Evolutionary conservation across 306 rosid species (phyloP).

Genomic region (Fragaria vesca): DNA sequence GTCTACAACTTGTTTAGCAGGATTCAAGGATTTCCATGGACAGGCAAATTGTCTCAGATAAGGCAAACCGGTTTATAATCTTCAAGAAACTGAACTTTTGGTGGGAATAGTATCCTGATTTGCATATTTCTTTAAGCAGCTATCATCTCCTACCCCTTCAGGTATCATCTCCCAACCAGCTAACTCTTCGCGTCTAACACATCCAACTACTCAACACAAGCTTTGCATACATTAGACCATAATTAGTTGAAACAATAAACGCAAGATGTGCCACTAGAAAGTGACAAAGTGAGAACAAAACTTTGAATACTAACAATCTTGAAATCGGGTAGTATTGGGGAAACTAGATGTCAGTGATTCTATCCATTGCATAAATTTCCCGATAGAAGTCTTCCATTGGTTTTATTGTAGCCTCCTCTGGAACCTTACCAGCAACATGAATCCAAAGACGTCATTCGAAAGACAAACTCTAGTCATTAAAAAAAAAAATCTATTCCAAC

Average conservation of each 20-base stretch:
- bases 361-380: conserved; percentile 62
- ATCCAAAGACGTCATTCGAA: too few species aligned
- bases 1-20: too few species aligned
- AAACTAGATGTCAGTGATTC: conserved; percentile 63
- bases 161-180: conserved; percentile 81
- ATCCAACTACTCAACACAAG: conserved; percentile 84
- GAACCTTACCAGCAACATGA: too few species aligned
- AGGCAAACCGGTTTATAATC: too few species aligned
- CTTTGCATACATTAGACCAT: conserved; percentile 34
- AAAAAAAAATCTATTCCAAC: too few species aligned
- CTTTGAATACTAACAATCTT: conserved; percentile 58
- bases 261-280: background rate
- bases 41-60: too few species aligned
- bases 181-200: conserved; percentile 69
- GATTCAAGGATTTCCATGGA: too few species aligned
- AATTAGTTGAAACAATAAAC: background rate
- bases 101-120: too few species aligned
- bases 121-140: too few species aligned
- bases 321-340: conserved; percentile 90
- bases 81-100: too few species aligned
- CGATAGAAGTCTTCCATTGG: background rate
- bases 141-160: conserved; percentile 48
- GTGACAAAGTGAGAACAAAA: background rate
- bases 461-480: too few species aligned
- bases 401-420: too few species aligned